Base-by-base conservation (phyloP, 2,329 filamentous ascomycete genomes). In the Curvularia sp. region DNA sequence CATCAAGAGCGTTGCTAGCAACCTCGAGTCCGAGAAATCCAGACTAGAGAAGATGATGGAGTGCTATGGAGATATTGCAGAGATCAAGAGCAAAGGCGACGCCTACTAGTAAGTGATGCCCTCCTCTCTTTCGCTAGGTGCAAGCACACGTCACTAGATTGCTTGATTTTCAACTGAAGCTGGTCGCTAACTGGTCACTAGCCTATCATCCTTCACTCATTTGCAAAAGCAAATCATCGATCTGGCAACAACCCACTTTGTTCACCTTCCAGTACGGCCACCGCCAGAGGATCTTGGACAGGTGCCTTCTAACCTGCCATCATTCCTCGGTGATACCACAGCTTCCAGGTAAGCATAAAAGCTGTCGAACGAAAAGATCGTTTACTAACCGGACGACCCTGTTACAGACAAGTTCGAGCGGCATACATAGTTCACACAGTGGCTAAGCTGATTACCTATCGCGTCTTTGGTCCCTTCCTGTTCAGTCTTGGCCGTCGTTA, bases 401-500 rank as follows among this genome's bases (percentile, higher is more conserved):
- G 32, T 8, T 49, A 10, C 39, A 77, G 80, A 59, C 80, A 83
- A 65, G 75, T 86, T 15, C 81, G 83, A 25, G 76, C 81, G 43
- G 82, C 83, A 21, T 85, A 85, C 64, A 75, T 86, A 27, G 80
- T 83, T 55, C 83, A 85, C 64, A 79, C 82, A n/a, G 78, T 86
- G 41, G 85, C 83, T 13, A 83, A 81, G 55, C 80, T 83, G n/a
- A 74, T 86, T 50, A 84, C 81, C 7, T 82, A 81, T 65, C 79
- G 83, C 36, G 82, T 86, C 34, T 86, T 86, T 73, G 81, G 83
- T 25, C 84, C 84, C 1, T 86, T 86, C 75, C 66, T 86, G 23
- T 86, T 86, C 74, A 84, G 82, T 25, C 74, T 85, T 2, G 82
- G 82, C 32, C 80, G 80, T 45, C 76, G 82, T 32, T 83, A 83